Conservation (phyloP, 225 moss, liverwort and hornwort genomes). For the Thuidium tamariscinum region DNA sequence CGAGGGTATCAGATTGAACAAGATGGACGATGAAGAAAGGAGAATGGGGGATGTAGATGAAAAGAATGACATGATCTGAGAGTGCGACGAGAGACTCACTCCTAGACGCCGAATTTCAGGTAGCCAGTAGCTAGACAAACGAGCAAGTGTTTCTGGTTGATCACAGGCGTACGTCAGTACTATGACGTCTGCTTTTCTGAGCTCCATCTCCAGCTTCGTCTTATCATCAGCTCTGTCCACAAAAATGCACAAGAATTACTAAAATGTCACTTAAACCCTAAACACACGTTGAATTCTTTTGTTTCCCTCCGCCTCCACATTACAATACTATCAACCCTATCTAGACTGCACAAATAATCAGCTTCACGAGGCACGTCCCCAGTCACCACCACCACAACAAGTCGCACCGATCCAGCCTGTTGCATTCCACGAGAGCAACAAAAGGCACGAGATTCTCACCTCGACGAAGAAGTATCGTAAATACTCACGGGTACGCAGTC, state of each 20-base stretch:
- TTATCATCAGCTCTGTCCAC: conserved; percentile 64
- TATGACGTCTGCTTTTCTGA: conserved; percentile 84
- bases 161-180: conserved; percentile 88
- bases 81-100: conserved; percentile 18
- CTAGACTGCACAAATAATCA: neutral
- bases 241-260: neutral
- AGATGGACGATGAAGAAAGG: neutral
- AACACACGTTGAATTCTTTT: neutral
- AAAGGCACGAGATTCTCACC: conserved; percentile 25
- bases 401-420: neutral
- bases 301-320: neutral
- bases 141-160: conserved; percentile 62
- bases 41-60: neutral
- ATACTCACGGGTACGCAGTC: conserved; percentile 85
- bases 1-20: neutral
- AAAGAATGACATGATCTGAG: neutral
- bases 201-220: conserved; percentile 62
- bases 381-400: neutral
- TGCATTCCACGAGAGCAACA: neutral
- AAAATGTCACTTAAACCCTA: neutral
- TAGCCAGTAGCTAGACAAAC: conserved; percentile 76
- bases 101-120: conserved; percentile 74
- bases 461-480: conserved; percentile 75
- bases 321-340: neutral
- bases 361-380: neutral